Evolutionary conservation across 2,329 filamentous ascomycete genomes (phyloP), one percentile per base, ranked within the genome.

Genomic region (Clonostachys solani): DNA sequence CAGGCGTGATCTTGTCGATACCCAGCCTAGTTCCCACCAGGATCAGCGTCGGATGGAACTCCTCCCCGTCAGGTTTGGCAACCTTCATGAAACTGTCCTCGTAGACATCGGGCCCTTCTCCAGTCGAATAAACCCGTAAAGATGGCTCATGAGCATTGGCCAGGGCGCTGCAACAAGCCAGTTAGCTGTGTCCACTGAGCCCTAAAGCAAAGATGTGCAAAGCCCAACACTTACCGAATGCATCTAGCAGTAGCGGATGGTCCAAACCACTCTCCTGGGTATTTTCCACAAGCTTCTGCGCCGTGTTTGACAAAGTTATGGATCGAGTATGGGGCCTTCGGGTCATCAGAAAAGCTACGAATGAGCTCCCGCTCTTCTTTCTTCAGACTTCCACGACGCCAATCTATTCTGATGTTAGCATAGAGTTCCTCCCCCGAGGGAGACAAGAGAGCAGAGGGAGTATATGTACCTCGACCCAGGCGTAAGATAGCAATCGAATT

Each of bases 221-320:
- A 43, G 15, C 13, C 36, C 42, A n/a, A 5, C 5, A 23, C 87
- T 64, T 72, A 95, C 91, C 94, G 86, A 55, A 99, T 96, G 65
- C 94, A 97, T 48, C 86, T 83, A 42, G 94, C 92, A 10, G 94
- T 95, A 7, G 94, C 94, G 16, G 91, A 96, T n/a, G 94, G 94
- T 0, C 94, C 94, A 68, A 99, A 99, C 94, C 94, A 99, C 68
- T 97, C 90, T 36, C 94, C 94, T 0, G 94, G 94, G 60, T 95
- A 89, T 67, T 96, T 97, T 5, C 90, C 92, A 65, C 94, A 99
- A 4, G 87, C 86, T 35, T 80, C 76, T 19, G 91, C 91, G 16
- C 94, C 94, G 57, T 96, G 87, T 46, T 85, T 77, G 35, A 99
- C 94, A 60, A 99, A 99, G 51, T 86, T 89, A 60, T 99, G 94